Evolutionary conservation across 345 rosid genomes (phyloP).

Genomic region (Leavenworthia alabamica): DNA sequence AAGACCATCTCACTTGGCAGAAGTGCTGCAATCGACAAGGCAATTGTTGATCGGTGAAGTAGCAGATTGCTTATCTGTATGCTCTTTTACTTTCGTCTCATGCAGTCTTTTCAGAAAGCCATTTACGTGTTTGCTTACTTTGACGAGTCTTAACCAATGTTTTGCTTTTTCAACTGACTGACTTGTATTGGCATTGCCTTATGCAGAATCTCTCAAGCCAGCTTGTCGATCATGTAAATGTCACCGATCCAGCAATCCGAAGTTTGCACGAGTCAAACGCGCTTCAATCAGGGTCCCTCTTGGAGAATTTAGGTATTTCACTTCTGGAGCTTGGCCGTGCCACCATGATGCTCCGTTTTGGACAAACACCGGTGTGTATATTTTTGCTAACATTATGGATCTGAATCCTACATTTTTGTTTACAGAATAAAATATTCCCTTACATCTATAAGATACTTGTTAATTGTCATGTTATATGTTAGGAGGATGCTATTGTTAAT

Average conservation of each 20-base stretch:
- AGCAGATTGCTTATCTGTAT: constrained; percentile 48
- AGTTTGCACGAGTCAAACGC: constrained; percentile 32
- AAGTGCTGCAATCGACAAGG: constrained; percentile 44
- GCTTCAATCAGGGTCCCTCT: constrained; percentile 40
- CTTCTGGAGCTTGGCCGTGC: constrained; percentile 63
- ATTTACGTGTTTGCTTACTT: background rate
- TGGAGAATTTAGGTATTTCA: constrained; percentile 49
- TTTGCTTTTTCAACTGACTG: too few relatives aligned
- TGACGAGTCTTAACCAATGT: too few relatives aligned
- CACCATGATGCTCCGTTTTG: constrained; percentile 47
- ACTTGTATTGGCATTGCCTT: too few relatives aligned
- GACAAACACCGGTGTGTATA: constrained; percentile 52
- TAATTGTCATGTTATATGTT: constrained; percentile 4
- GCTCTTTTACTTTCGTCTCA: constrained; percentile 1
- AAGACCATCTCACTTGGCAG: constrained; percentile 47
- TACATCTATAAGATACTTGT: background rate
- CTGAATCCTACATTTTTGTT: background rate
- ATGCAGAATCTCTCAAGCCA: constrained; percentile 46
- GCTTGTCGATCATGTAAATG: constrained; percentile 38
- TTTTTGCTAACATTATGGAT: background rate
- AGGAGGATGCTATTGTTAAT: constrained; percentile 60
- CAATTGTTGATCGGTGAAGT: constrained; percentile 45
- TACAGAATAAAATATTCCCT: background rate
- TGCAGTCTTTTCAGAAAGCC: background rate
- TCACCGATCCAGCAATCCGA: constrained; percentile 41